phyloP scores from a whole-genome alignment of 805 yeast species.

The Saccharomycopsis sp. region DNA sequence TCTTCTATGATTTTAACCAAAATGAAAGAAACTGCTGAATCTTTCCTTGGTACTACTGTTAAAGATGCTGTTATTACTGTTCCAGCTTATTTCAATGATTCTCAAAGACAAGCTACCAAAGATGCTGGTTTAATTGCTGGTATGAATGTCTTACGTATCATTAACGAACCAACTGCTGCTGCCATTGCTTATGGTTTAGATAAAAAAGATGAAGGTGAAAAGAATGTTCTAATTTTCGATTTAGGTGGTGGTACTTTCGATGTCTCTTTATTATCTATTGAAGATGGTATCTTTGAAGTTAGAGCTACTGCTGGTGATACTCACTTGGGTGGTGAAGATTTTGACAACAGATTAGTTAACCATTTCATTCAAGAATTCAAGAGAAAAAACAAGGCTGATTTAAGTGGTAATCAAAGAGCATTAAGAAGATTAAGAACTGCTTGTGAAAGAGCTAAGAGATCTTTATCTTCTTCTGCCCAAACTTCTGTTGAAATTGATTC shows the following conservation, averaged over 20 bases:
- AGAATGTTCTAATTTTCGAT: constrained; percentile 87
- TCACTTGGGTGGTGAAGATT: constrained; percentile 98
- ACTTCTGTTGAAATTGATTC: constrained; percentile 96
- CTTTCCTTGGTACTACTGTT: constrained; percentile 68
- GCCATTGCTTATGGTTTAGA: constrained; percentile 95
- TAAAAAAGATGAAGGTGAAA: constrained; percentile 66
- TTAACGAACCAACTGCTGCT: constrained; percentile 92
- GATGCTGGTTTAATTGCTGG: constrained; percentile 87
- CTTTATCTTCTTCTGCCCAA: constrained; percentile 93
- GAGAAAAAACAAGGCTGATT: constrained; percentile 95
- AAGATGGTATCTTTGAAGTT: constrained; percentile 95
- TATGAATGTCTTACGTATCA: constrained; percentile 72
- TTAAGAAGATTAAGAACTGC: constrained; percentile 98
- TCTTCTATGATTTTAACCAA: constrained; percentile 86
- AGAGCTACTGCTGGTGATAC: constrained; percentile 82
- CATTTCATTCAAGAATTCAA: constrained; percentile 92
- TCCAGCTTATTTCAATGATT: constrained; percentile 83
- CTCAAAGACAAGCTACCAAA: constrained; percentile 86
- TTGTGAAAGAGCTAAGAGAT: constrained; percentile 99
- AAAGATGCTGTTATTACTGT: constrained; percentile 81
- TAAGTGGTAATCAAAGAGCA: constrained; percentile 90
- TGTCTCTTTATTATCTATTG: constrained; percentile 87
- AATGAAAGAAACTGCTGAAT: constrained; percentile 82
- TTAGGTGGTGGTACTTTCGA: constrained; percentile 99
- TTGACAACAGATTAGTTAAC: constrained; percentile 91